Evolutionary conservation across 768 basidiomycete species (phyloP), one percentile per base, ranked within the genome.

Genomic region (Piloderma croceum): DNA sequence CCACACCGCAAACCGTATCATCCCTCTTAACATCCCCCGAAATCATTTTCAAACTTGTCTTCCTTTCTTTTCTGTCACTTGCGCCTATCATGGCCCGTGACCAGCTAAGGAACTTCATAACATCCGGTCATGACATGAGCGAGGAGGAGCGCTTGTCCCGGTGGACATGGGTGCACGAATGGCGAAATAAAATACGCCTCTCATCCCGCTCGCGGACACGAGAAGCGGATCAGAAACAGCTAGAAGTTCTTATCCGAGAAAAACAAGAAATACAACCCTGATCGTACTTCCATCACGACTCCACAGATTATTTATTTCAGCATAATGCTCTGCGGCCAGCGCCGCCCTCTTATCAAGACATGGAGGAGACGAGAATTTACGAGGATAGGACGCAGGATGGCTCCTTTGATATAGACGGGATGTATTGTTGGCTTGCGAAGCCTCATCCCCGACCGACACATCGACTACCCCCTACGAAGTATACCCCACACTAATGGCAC

Each of bases 41-140:
- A 39, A 83, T 94, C 53, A 73, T 96, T 45, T 50, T 80, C 51
- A 94, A 94, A 60, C 79, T 97, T 45, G 74, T 83, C 18, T 74
- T 89, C 47, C 67, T 97, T 7, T 87, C 90, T 17, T 74, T 84
- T 53, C 62, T 97, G 45, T 90, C 90, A 32, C 74, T 94, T 9
- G 82, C 91, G 11, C 92, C 92, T 11, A 88, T 94, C 38, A 67
- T 94, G 4, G 83, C 81, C 17, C 77, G 85, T 20, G 78, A 82
- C 39, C 68, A 71, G 42, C 65, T 90, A 6, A 76, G 78, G 29
- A 60, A 69, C 17, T 65, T 87, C 59, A 70, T 88, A 43, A n/a
- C 46, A 37, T 39, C 52, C 38, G 27, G 33, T n/a, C 23, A 24
- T 5, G 32, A 24, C n/a, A 33, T 32, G 6, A 34, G 19, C 6